Evolutionary conservation across 768 basidiomycete genomes (phyloP).

Genomic region (Termitomyces eurrhizus): DNA sequence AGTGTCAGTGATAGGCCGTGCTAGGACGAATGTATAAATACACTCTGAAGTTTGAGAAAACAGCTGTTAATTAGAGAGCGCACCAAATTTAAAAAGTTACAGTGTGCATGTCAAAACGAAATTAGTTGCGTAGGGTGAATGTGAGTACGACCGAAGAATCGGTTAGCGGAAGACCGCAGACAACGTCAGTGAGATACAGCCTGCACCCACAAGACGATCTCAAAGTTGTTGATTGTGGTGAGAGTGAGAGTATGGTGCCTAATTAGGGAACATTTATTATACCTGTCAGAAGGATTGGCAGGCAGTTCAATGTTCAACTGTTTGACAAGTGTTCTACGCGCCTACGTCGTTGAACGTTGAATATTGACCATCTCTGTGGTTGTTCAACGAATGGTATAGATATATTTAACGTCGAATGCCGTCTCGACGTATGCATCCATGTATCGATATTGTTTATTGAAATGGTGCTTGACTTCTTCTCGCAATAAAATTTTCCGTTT

Average conservation of each 20-base stretch:
- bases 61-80: constrained; percentile 4
- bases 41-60: constrained; percentile 6
- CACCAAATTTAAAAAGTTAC: neutral
- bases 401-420: neutral
- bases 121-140: neutral
- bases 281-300: neutral
- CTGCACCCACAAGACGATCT: neutral
- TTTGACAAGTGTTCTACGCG: neutral
- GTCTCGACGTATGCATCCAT: neutral
- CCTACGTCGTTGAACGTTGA: neutral
- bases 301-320: neutral
- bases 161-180: neutral
- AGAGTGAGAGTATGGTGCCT: constrained; percentile 10
- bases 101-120: constrained; percentile 7
- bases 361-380: neutral
- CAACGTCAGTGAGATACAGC: constrained; percentile 2
- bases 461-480: neutral
- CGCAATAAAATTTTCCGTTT: neutral
- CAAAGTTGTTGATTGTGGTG: neutral
- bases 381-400: neutral
- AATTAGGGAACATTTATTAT: constrained; percentile 9
- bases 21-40: constrained; percentile 8
- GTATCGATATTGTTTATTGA: neutral
- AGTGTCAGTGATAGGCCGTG: neutral
- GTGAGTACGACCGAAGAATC: neutral